A percentile compares a stretch with the other conserved stretches of the same genome.
These are phyloP conservation scores for Apiospora saccharicola DNA, from an alignment of 2,329 filamentous ascomycete species.

Conservation along the genomic window DNA sequence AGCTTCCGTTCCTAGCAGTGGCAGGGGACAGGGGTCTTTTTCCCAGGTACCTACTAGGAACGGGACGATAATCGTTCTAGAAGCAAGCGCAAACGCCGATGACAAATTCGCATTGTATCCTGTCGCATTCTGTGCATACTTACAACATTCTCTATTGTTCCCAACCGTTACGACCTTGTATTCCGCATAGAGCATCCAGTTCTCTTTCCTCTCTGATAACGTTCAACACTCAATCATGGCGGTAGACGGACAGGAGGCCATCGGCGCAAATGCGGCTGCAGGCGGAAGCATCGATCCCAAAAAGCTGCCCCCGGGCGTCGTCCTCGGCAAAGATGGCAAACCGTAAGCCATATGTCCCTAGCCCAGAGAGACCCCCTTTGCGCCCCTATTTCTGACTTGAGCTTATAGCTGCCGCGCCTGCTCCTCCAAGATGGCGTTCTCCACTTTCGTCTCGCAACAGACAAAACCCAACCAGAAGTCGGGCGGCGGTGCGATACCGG, in stretches of 20 bases:
- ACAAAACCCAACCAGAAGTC: conserved; percentile 52
- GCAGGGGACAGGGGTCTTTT: conserved; percentile 7
- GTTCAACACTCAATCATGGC: conserved; percentile 43
- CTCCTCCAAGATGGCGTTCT: conserved; percentile 69
- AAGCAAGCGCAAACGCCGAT: conserved; percentile 25
- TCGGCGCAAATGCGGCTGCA: conserved; percentile 31
- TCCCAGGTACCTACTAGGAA: background rate
- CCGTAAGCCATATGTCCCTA: conserved; percentile 65
- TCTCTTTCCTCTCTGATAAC: background rate
- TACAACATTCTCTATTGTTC: background rate
- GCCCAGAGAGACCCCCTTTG: background rate
- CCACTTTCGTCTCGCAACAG: conserved; percentile 65
- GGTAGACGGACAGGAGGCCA: conserved; percentile 44
- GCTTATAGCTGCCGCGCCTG: conserved; percentile 72
- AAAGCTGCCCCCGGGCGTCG: conserved; percentile 73
- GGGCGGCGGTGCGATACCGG: conserved; percentile 40
- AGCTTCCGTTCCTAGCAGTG: background rate
- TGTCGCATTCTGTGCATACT: background rate
- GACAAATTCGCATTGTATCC: conserved; percentile 11
- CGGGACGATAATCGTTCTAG: background rate
- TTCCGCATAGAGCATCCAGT: background rate
- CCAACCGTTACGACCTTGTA: background rate
- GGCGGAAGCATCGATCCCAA: conserved; percentile 46
- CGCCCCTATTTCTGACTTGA: background rate
- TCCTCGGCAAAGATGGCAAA: conserved; percentile 83